Evolutionary conservation across 2,329 filamentous ascomycete species (phyloP), one percentile per base, ranked within the genome.

Genomic region (Microthyrium microscopicum): DNA sequence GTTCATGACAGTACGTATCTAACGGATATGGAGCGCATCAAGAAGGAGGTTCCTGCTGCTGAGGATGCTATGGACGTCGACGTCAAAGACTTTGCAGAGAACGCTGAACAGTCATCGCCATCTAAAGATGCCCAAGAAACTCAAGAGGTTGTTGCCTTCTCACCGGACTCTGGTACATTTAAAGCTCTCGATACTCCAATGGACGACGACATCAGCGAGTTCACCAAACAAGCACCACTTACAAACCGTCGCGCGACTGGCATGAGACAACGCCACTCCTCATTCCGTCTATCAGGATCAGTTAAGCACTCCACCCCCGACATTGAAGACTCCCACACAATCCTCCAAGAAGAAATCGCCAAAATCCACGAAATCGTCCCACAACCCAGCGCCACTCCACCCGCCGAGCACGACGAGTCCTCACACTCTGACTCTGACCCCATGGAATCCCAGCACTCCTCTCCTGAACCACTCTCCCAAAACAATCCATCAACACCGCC

Each of bases 41-140:
- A 49, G 42, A 40, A 60, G 50, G 44, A 57, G 52, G 36, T 64
- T 58, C 42, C 64, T 48, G 20, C 20, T 33, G 19, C 13, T 7
- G 55, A 64, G 38, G 64, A 69, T 37, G 58, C 62, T 8, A 57
- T 60, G 13, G 57, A 55, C 4, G 48, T 64, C n/a, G 25, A 31
- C 11, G 16, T 20, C 3, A 31, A 15, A 19, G 22, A 28, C 12
- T 15, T 17, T 9, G 17, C 13, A 15, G 26, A 29, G 8, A 25
- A 12, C 12, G 12, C 8, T 11, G 20, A 31, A 7, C 11, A 24
- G 26, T 17, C 22, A 20, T 27, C 11, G 30, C 30, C 15, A 20
- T 11, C 8, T 39, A 6, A 41, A 44, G 20, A 37, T 35, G 9
- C 42, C 41, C 7, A 37, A 36, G 35, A 21, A 31, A 41, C 7